Base-by-base conservation (phyloP, 768 basidiomycete genomes). In the Brasilioporus rufonigricans region DNA sequence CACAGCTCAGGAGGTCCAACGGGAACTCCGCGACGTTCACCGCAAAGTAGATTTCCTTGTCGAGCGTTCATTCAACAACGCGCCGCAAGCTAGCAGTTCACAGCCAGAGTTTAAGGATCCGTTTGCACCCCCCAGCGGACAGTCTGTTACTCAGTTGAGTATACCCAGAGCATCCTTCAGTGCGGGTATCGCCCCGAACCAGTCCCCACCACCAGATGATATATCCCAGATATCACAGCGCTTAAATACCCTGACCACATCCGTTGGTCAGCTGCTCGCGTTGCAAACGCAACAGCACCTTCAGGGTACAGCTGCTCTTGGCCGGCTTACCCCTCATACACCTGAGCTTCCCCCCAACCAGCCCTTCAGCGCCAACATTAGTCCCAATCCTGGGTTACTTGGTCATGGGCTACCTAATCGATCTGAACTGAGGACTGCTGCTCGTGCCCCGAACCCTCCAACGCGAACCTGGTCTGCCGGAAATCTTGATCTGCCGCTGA, bases 401-500 rank as follows among this genome's bases (percentile, higher is more conserved):
- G 79, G 82, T 1, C 85, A 88, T 63, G 82, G 83, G 33, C 61
- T 87, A 38, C 81, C 87, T 27, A 81, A 76, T 62, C 81, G 89
- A 27, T 80, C 83, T 27, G 89, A 91, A 63, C 61, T 86, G 39
- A 77, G 89, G 49, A 69, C 81, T 33, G 71, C 76, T 40, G 73
- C 80, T 40, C 85, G 91, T 51, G 76, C 81, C 18, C 82, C 88
- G 31, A 87, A 84, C 56, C 78, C 84, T 27, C 88, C 88, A 8
- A 80, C 85, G 73, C 82, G 91, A 40, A 91, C 89, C 21, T 93
- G 91, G 91, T 91, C 91, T 52, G 83, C 87, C 36, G 90, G 91
- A 33, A 87, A 80, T 41, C 74, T 92, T 16, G 91, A 93, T 61
- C 71, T 92, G 52, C 85, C 88, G 10, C 66, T 85, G 60, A 80